Conservation (phyloP, 1,139 yeast genomes). For the Hyphopichia wangnamkhiaoensis region DNA sequence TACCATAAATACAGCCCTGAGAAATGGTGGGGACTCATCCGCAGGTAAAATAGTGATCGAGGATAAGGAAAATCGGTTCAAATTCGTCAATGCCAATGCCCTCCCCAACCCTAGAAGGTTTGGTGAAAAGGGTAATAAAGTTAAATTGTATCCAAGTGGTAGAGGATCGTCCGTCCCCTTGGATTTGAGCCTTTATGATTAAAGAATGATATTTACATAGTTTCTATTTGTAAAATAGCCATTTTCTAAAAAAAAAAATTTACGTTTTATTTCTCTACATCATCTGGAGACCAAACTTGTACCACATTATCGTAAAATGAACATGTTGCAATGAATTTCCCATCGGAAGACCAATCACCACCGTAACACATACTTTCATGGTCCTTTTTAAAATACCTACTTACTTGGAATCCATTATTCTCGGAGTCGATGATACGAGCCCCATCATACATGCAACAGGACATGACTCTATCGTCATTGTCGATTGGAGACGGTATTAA, state of each 20-base stretch:
- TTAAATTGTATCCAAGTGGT: constrained; percentile 90
- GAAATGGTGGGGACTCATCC: constrained; percentile 15
- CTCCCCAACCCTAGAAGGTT: constrained; percentile 85
- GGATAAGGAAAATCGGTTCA: constrained; percentile 62
- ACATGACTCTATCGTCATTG: constrained; percentile 52
- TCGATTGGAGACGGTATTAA: constrained; percentile 60
- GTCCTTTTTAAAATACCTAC: constrained; percentile 58
- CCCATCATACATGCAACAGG: constrained; percentile 96
- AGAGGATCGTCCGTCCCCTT: constrained; percentile 93
- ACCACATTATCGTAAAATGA: constrained; percentile 87
- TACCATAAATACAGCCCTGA: constrained; percentile 39
- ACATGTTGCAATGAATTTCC: constrained; percentile 64
- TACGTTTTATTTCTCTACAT: constrained; percentile 1
- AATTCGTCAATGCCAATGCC: constrained; percentile 65
- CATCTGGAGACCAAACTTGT: constrained; percentile 62
- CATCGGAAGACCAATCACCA: constrained; percentile 74
- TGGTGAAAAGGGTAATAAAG: constrained; percentile 48
- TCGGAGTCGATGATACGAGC: constrained; percentile 59
- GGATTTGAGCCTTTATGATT: constrained; percentile 47
- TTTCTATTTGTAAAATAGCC: too few relatives aligned
- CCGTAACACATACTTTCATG: constrained; percentile 96
- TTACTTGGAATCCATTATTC: constrained; percentile 39
- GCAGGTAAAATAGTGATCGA: constrained; percentile 53
- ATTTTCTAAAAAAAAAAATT: constrained; percentile 1
- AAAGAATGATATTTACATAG: too few relatives aligned